These are phyloP conservation scores for Boletus rufocinnamomeus DNA, from an alignment of 768 basidiomycete genomes.

Conservation along the genomic window DNA sequence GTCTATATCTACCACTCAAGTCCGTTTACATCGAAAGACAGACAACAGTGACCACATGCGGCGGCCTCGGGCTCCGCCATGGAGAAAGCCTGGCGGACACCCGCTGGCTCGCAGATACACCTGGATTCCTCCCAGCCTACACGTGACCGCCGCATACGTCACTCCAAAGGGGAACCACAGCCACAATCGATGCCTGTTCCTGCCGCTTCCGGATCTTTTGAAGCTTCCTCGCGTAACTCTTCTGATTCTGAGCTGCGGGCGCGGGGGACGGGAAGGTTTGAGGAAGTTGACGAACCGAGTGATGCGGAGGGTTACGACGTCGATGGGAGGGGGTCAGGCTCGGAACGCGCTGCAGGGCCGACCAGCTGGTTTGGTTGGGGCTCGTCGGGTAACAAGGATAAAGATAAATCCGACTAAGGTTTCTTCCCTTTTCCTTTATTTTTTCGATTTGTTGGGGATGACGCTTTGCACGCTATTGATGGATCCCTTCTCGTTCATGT, in stretches of 20 bases:
- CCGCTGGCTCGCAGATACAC: too few species aligned
- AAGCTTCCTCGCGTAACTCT: constrained; percentile 38
- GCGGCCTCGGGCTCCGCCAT: too few species aligned
- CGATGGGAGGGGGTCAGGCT: constrained; percentile 17
- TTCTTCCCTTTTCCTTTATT: not conserved
- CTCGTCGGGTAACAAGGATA: constrained; percentile 21
- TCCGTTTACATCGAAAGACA: constrained; percentile 10
- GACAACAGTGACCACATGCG: constrained; percentile 1
- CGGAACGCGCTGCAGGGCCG: constrained; percentile 31
- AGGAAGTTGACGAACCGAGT: constrained; percentile 71
- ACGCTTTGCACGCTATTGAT: not conserved
- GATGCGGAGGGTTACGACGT: constrained; percentile 67
- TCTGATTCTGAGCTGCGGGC: constrained; percentile 49
- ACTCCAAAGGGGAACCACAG: constrained; percentile 53
- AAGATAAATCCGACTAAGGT: constrained; percentile 27
- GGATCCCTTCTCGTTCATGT: not conserved
- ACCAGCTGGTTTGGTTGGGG: constrained; percentile 40
- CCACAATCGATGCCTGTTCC: constrained; percentile 33
- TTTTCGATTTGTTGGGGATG: not conserved
- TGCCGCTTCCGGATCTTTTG: constrained; percentile 35
- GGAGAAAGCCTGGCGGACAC: too few species aligned
- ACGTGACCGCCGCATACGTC: constrained; percentile 49
- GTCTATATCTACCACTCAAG: not conserved
- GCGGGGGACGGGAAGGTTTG: constrained; percentile 53
- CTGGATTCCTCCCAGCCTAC: constrained; percentile 33